Base-by-base conservation (phyloP, 805 yeast genomes). In the Debaryomyces prosopidis region DNA sequence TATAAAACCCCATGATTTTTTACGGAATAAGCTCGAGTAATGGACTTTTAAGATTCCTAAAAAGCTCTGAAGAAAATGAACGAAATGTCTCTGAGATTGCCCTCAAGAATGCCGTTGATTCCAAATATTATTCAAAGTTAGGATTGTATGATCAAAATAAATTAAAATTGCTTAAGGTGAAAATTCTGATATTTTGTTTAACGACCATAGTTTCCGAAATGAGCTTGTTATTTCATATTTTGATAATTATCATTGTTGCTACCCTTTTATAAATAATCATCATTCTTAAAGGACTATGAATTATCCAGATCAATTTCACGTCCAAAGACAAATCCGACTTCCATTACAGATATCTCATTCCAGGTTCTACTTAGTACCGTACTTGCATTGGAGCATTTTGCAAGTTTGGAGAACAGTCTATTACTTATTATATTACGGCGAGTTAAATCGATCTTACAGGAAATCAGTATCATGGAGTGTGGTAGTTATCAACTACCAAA, bases 381-480 rank as follows among this genome's bases (percentile, higher is more conserved):
- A 0, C 59, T 83, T 20, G 85, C 87, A 62, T 85, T n/a, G 90
- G 89, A 12, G 77, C 87, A 18, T 84, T 87, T 85, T 81, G 86
- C 57, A 50, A 76, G 9, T 73, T 77, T 52, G 84, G 84, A 11
- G 85, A 81, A 49, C 59, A 70, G 14, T 67, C 78, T 1, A 72
- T 71, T 44, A 66, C 75, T 34, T 81, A 30, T 67, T 76, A 38
- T 84, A 82, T 48, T 85, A 81, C 75, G 75, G 69, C 76, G 48
- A 83, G 84, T 16, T 74, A 77, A 58, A 62, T 66, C 9, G 63
- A 65, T 45, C 49, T 82, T 35, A 66, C 53, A 37, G 26, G 47
- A 66, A 39, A 67, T 69, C 32, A 69, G 69, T 46, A 75, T 83
- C 6, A 78, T 84, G 54, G 87, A 82, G 58, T 68, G 79, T 45